Percentiles rank a stretch among this genome's conserved stretches.
These are phyloP conservation scores for Dendrobium catenatum DNA, from an alignment of 106 monocot genomes.

Conservation along the genomic window DNA sequence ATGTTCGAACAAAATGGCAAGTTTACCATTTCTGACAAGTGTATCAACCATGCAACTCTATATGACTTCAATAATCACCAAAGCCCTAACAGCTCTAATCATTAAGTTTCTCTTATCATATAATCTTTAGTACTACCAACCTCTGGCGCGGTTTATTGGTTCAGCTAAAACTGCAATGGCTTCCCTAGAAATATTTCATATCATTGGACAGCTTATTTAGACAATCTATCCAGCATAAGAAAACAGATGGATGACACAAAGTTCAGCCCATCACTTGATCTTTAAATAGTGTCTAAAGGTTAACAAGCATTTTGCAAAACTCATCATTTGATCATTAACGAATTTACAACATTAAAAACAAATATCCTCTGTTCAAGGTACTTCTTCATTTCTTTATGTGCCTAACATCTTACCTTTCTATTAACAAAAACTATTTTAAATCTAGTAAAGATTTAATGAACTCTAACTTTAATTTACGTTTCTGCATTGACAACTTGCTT, in stretches of 20 bases:
- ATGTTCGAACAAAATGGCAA: background rate
- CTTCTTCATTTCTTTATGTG: background rate
- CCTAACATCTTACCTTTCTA: background rate
- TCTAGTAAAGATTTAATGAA: background rate
- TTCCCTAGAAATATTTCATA: background rate
- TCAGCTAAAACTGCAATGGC: background rate
- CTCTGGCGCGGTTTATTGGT: background rate
- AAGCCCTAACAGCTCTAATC: background rate
- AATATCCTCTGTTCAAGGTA: background rate
- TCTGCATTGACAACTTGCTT: background rate
- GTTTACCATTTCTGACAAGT: background rate
- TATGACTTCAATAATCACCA: background rate
- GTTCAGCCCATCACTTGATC: background rate
- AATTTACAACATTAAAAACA: background rate
- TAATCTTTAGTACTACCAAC: background rate
- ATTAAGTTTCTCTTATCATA: background rate
- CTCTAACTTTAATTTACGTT: background rate
- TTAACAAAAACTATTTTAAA: background rate
- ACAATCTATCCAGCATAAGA: background rate
- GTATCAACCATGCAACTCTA: background rate
- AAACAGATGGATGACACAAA: slow-evolving; percentile 1
- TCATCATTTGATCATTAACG: background rate
- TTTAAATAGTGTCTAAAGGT: background rate
- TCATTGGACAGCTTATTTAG: background rate
- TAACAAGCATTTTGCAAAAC: background rate